These are phyloP conservation scores for Casuarina equisetifolia DNA, from an alignment of 306 rosid species.

Conservation along the genomic window DNA sequence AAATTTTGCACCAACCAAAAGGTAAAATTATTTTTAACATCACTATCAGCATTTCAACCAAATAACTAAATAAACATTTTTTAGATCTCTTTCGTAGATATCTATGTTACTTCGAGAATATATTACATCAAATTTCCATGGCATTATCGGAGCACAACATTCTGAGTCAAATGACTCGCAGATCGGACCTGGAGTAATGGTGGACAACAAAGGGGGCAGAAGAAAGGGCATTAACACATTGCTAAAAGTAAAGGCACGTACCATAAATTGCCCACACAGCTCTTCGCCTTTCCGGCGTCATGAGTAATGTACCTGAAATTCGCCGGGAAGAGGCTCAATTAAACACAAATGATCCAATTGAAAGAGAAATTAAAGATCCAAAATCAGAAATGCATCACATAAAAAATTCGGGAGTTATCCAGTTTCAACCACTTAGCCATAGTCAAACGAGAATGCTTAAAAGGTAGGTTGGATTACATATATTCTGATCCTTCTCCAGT, in stretches of 20 bases:
- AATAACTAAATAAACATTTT: too few relatives aligned
- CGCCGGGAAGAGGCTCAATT: slow-evolving; percentile 16
- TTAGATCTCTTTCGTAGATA: too few relatives aligned
- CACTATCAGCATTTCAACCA: too few relatives aligned
- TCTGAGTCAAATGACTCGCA: too few relatives aligned
- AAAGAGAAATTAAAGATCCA: neutral
- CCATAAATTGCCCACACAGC: slow-evolving; percentile 98
- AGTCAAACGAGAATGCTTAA: neutral
- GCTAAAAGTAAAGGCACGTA: slow-evolving; percentile 27
- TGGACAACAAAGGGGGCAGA: neutral
- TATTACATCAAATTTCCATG: too few relatives aligned
- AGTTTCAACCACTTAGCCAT: neutral
- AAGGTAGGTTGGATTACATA: neutral
- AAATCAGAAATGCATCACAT: neutral
- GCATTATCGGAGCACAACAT: too few relatives aligned
- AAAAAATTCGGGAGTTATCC: too few relatives aligned
- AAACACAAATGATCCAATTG: neutral
- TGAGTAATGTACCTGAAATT: slow-evolving; percentile 81
- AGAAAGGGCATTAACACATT: neutral
- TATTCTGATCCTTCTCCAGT: neutral
- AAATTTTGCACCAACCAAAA: too few relatives aligned
- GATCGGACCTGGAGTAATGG: too few relatives aligned
- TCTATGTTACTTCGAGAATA: too few relatives aligned
- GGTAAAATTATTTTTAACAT: too few relatives aligned
- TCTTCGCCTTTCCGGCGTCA: slow-evolving; percentile 82